These are phyloP conservation scores for Lasiodiplodia gonubiensis DNA, from an alignment of 2,329 filamentous ascomycete genomes.

Conservation along the genomic window DNA sequence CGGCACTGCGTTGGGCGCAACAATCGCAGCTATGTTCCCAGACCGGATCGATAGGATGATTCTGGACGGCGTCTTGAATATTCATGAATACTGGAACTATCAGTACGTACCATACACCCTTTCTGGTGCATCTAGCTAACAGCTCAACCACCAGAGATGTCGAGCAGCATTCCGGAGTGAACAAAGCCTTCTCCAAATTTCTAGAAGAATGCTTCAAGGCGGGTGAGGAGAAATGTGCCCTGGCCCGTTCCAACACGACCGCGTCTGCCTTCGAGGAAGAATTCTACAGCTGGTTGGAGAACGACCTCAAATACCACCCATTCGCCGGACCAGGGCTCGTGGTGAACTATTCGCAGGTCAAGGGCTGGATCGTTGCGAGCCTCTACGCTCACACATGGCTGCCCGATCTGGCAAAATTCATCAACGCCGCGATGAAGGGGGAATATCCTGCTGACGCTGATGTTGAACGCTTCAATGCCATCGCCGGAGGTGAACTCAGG, in stretches of 20 bases:
- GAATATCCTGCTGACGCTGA: no score
- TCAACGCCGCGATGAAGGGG: no score
- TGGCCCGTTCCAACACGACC: conserved; percentile 1
- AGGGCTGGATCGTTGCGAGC: no score
- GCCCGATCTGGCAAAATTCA: no score
- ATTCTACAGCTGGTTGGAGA: background rate
- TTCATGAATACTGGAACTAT: conserved; percentile 54
- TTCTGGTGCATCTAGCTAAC: background rate
- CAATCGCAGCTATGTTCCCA: conserved; percentile 54
- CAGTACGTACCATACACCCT: conserved; percentile 30
- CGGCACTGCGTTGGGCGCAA: conserved; percentile 54
- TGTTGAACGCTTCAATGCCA: no score
- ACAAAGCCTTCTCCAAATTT: background rate
- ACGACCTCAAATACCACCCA: background rate
- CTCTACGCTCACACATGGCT: no score
- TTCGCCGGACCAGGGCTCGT: background rate
- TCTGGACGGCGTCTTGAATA: conserved; percentile 50
- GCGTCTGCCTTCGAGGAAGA: background rate
- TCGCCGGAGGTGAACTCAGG: no score
- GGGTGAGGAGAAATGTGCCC: background rate
- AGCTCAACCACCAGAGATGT: background rate
- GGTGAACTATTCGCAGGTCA: background rate
- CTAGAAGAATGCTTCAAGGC: background rate
- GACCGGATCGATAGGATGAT: conserved; percentile 51
- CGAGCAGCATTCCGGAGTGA: background rate